A percentile compares a stretch with the other conserved stretches of the same genome.
These are phyloP conservation scores for Pleurotus ostreatus DNA, from an alignment of 768 basidiomycete species.

Conservation along the genomic window DNA sequence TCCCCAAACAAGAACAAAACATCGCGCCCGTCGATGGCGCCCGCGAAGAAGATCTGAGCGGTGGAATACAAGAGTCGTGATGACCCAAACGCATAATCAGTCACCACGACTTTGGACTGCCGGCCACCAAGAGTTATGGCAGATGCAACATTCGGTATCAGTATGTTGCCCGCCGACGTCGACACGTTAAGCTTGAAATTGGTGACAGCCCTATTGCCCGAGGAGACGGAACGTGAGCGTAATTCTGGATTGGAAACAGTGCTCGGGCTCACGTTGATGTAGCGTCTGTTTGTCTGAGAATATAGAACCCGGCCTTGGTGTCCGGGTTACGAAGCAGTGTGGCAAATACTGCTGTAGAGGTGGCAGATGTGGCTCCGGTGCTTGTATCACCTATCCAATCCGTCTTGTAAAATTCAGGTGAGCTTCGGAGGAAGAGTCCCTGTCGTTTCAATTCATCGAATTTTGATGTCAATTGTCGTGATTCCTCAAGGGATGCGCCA, in stretches of 20 bases:
- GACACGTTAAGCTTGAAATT: slow-evolving; percentile 60
- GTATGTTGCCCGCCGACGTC: slow-evolving; percentile 45
- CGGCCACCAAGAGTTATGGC: slow-evolving; percentile 62
- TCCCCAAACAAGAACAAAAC: slow-evolving; percentile 62
- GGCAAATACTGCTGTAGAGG: slow-evolving; percentile 46
- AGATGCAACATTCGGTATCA: slow-evolving; percentile 51
- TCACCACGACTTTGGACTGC: slow-evolving; percentile 69
- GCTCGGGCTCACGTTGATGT: slow-evolving; percentile 51
- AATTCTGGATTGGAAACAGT: slow-evolving; percentile 59
- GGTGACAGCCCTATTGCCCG: slow-evolving; percentile 35
- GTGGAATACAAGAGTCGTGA: slow-evolving; percentile 67
- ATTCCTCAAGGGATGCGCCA: slow-evolving; percentile 69
- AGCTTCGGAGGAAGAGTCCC: slow-evolving; percentile 76
- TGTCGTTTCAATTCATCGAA: slow-evolving; percentile 77
- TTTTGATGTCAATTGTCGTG: slow-evolving; percentile 61
- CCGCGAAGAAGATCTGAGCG: slow-evolving; percentile 67
- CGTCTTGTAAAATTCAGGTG: slow-evolving; percentile 77
- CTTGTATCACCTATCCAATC: slow-evolving; percentile 65
- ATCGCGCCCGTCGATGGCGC: slow-evolving; percentile 54
- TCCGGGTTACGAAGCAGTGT: slow-evolving; percentile 70
- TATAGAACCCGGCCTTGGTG: slow-evolving; percentile 61
- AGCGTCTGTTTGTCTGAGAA: slow-evolving; percentile 64
- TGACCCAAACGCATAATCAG: slow-evolving; percentile 69
- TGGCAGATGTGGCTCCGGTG: slow-evolving; percentile 36
- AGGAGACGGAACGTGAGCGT: slow-evolving; percentile 39